Evolutionary conservation across 2,329 filamentous ascomycete genomes (phyloP).

Genomic region (Trichoderma citrinoviride): DNA sequence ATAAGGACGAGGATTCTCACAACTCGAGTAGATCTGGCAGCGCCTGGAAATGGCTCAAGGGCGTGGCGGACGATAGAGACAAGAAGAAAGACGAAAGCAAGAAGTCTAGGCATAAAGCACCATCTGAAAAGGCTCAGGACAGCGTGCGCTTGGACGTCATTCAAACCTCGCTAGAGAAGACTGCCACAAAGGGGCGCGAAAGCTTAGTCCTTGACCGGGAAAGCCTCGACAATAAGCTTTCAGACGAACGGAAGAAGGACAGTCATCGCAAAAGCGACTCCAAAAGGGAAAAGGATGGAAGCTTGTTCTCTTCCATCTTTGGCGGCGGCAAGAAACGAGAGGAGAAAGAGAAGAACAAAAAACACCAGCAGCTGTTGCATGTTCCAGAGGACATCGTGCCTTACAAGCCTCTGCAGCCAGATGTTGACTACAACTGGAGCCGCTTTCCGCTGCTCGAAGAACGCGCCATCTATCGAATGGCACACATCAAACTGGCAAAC

Average conservation of each 20-base stretch:
- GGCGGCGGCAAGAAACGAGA: conserved; percentile 84
- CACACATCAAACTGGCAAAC: conserved; percentile 98
- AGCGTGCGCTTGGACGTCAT: conserved; percentile 81
- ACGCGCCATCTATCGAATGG: conserved; percentile 96
- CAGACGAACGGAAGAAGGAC: conserved; percentile 81
- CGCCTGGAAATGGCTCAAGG: conserved; percentile 70
- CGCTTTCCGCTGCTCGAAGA: conserved; percentile 94
- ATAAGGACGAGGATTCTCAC: conserved; percentile 59
- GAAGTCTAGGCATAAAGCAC: conserved; percentile 62
- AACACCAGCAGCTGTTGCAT: conserved; percentile 71
- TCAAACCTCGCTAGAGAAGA: conserved; percentile 79
- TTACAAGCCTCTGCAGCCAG: conserved; percentile 70
- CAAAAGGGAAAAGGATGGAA: conserved; percentile 90
- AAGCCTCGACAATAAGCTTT: conserved; percentile 65
- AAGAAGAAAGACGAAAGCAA: conserved; percentile 61
- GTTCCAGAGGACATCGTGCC: conserved; percentile 72
- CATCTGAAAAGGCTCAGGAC: conserved; percentile 63
- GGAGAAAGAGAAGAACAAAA: conserved; percentile 69
- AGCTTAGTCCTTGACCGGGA: conserved; percentile 82
- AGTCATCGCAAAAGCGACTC: conserved; percentile 69
- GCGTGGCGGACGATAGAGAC: conserved; percentile 70
- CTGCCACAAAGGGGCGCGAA: conserved; percentile 66
- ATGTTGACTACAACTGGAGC: conserved; percentile 95
- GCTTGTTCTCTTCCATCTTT: conserved; percentile 92
- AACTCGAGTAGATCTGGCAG: conserved; percentile 68